phyloP scores from a whole-genome alignment of 495 filamentous ascomycete genomes.

The Neurospora intermedia region DNA sequence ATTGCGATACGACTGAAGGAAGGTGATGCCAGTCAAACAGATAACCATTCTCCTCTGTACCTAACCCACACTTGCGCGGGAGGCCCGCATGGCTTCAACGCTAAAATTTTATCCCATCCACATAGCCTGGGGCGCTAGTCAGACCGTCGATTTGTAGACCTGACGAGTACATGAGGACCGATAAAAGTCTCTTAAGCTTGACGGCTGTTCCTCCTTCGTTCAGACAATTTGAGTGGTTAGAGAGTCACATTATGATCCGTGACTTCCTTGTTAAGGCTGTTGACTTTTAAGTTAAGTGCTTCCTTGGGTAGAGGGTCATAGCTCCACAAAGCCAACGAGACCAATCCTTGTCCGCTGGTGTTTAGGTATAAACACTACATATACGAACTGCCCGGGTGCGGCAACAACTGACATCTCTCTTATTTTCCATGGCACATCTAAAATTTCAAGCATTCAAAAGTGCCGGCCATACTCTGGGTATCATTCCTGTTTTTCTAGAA shows the following conservation, averaged over 20 bases:
- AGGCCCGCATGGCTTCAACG: neutral
- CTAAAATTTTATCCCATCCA: neutral
- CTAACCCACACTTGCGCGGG: neutral
- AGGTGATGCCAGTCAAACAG: neutral
- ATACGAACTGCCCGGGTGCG: neutral
- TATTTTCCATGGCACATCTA: slow-evolving; percentile 4
- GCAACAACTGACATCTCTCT: neutral
- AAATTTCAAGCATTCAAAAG: neutral
- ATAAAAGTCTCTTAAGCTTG: neutral
- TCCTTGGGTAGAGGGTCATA: neutral
- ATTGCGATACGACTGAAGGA: neutral
- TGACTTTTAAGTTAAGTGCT: neutral
- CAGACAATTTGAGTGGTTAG: neutral
- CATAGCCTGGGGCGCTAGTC: neutral
- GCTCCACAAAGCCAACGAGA: neutral
- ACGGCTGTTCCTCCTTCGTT: neutral
- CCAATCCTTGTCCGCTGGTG: neutral
- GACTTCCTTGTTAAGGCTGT: neutral
- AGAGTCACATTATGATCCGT: neutral
- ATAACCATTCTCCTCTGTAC: neutral
- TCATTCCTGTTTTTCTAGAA: neutral
- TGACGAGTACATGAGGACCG: no score
- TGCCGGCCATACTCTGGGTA: neutral
- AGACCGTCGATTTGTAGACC: no score
- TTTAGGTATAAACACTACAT: neutral